Percentiles rank a stretch among this genome's conserved stretches.
Conservation (phyloP, 352 stramenopile genomes). For the Porosira glacialis region DNA sequence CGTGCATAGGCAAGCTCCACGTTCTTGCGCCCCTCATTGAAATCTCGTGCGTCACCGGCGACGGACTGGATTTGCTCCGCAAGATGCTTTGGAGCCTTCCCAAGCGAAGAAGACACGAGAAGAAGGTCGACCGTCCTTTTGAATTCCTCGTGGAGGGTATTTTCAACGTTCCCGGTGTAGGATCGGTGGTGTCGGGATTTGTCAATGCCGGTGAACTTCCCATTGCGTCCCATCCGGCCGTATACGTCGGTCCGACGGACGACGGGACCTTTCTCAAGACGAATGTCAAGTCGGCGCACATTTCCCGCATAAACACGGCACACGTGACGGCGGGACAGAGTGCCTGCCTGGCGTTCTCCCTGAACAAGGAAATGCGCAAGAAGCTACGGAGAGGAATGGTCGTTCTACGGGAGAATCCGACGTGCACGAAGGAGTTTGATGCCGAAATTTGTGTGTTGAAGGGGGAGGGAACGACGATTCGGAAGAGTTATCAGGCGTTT, state of each 20-base stretch:
- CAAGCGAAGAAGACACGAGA: slow-evolving; percentile 75
- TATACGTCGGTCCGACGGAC: slow-evolving; percentile 75
- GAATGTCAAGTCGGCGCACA: slow-evolving; percentile 76
- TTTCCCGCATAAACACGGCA: slow-evolving; percentile 74
- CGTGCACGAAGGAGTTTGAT: slow-evolving; percentile 78
- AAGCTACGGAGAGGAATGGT: slow-evolving; percentile 77
- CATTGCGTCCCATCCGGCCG: slow-evolving; percentile 63
- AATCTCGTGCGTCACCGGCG: slow-evolving; percentile 96
- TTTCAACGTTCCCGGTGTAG: slow-evolving; percentile 88
- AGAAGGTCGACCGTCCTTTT: slow-evolving; percentile 68
- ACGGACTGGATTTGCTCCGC: slow-evolving; percentile 85
- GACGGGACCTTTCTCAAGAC: slow-evolving; percentile 78
- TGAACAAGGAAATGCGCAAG: slow-evolving; percentile 72
- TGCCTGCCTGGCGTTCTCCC: slow-evolving; percentile 73
- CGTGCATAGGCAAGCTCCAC: slow-evolving; percentile 74
- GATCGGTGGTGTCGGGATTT: slow-evolving; percentile 90
- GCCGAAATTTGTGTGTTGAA: slow-evolving; percentile 82
- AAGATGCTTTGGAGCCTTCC: slow-evolving; percentile 81
- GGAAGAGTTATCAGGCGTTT: slow-evolving; percentile 74
- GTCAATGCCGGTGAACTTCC: slow-evolving; percentile 87
- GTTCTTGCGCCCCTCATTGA: slow-evolving; percentile 92
- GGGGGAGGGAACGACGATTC: slow-evolving; percentile 77
- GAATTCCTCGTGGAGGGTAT: slow-evolving; percentile 82
- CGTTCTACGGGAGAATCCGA: slow-evolving; percentile 65
- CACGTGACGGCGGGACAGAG: slow-evolving; percentile 77